Evolutionary conservation across 116 monocot species (phyloP), one percentile per base, ranked within the genome.

Genomic region (Papilionanthe hybrid): DNA sequence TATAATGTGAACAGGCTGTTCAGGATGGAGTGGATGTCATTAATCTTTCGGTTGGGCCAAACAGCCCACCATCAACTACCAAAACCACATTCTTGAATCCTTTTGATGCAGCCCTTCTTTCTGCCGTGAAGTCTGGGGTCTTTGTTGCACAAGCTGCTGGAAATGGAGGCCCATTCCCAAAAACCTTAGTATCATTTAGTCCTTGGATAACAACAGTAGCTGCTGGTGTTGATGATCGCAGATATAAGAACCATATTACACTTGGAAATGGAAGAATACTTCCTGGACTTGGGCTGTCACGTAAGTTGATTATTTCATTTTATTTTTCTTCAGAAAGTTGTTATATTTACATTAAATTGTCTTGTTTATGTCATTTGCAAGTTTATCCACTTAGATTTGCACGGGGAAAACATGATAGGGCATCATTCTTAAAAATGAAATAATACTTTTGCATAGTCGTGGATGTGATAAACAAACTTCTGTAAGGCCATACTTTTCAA

Each of bases 101-200:
- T 7, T 97, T 97, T 79, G 97, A 97, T 88, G 94, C 92, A 43
- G 81, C 94, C 13, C 94, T 97, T 83, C 92, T 97, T 76, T 92
- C 97, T 37, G 97, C 97, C 75, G 97, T 97, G 72, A 97, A 92
- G 83, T 92, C 97, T 72, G 97, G 97, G 77, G 94, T 97, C 12
- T 97, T 97, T 88, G 97, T 97, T 85, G 94, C 90, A 58, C 97
- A 97, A 81, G 97, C 97, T 60, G 97, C 90, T 76, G 97, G 97
- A 63, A 97, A 97, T 83, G 97, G 94, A 75, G 97, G 97, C 15
- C 97, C 97, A 63, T 97, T 94, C 82, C 88, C 94, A 0, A 97
- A 97, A 84, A 92, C 97, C 4, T 76, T 97, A 80, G 92, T 97
- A 28, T 97, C 97, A 37, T 97, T 92, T 83, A 97, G 97, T 80